Conservation (phyloP, 768 basidiomycete genomes). For the Suillus cothurnatus region DNA sequence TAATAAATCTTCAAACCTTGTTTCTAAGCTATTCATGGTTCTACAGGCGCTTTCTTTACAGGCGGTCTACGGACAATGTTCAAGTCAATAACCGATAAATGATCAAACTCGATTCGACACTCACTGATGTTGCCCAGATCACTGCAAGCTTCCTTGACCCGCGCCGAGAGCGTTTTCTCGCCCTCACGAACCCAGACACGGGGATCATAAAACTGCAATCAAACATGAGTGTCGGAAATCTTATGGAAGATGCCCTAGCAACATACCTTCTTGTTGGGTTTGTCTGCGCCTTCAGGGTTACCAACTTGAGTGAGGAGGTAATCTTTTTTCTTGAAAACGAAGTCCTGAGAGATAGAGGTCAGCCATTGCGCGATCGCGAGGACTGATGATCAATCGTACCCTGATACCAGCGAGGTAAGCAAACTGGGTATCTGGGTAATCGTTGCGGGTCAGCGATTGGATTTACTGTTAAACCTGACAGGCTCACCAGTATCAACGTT, state of each 20-base stretch:
- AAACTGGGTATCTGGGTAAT: slow-evolving; percentile 77
- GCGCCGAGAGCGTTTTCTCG: slow-evolving; percentile 85
- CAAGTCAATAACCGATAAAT: not conserved
- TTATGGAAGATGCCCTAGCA: not conserved
- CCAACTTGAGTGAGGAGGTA: slow-evolving; percentile 92
- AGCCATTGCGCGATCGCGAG: not conserved
- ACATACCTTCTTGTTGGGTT: slow-evolving; percentile 97
- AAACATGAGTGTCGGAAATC: slow-evolving; percentile 6
- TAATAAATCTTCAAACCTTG: not conserved
- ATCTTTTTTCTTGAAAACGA: slow-evolving; percentile 79
- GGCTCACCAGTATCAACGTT: slow-evolving; percentile 85
- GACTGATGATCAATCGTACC: slow-evolving; percentile 38
- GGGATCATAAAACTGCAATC: slow-evolving; percentile 80
- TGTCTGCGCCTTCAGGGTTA: slow-evolving; percentile 95
- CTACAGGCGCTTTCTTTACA: not conserved
- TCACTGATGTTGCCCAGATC: slow-evolving; percentile 78
- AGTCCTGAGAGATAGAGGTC: slow-evolving; percentile 57
- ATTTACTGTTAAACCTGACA: not conserved
- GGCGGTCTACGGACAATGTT: slow-evolving; percentile 27
- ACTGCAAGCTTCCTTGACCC: slow-evolving; percentile 91
- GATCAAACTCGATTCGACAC: slow-evolving; percentile 21
- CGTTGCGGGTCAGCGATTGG: slow-evolving; percentile 9
- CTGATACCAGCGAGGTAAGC: slow-evolving; percentile 89
- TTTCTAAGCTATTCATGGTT: not conserved
- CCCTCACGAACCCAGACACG: slow-evolving; percentile 99